Conservation (phyloP, 148 eudicot genomes). For the Pharnaceum exiguum region DNA sequence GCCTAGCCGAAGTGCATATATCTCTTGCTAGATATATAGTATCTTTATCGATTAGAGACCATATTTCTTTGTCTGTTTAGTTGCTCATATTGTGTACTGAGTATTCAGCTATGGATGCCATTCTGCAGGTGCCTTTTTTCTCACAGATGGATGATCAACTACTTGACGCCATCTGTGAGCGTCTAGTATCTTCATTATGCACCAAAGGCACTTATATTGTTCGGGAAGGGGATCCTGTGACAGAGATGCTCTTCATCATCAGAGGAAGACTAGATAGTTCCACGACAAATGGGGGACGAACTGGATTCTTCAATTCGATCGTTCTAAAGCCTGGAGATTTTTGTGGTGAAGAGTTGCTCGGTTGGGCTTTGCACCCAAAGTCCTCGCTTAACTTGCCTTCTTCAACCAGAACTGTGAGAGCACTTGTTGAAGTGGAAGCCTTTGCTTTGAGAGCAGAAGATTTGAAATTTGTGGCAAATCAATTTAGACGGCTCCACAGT, state of each 20-base stretch:
- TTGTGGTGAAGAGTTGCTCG: conserved; percentile 82
- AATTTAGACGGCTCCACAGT: conserved; percentile 81
- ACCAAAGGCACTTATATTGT: conserved; percentile 73
- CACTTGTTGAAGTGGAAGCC: conserved; percentile 76
- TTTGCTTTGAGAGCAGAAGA: conserved; percentile 80
- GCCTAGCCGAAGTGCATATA: not conserved
- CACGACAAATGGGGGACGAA: conserved; percentile 82
- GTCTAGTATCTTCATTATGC: conserved; percentile 69
- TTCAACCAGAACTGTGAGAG: conserved; percentile 72
- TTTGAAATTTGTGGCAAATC: conserved; percentile 74
- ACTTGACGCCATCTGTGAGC: conserved; percentile 86
- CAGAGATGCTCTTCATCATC: conserved; percentile 83
- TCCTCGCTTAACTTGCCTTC: conserved; percentile 64
- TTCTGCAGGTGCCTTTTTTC: conserved; percentile 74
- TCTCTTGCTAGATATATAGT: not conserved
- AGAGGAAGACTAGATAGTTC: conserved; percentile 75
- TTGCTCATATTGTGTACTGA: not conserved
- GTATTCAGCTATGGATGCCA: not conserved
- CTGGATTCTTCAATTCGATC: conserved; percentile 74
- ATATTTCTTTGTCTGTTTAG: not conserved
- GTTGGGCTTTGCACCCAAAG: conserved; percentile 80
- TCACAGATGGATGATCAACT: conserved; percentile 89
- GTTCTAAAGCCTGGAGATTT: conserved; percentile 73
- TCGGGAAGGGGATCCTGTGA: conserved; percentile 81
- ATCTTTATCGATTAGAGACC: not conserved